Percentiles rank a stretch among this genome's conserved stretches.
Conservation (phyloP, 2,329 filamentous ascomycete species). For the Nigrospora oryzae region DNA sequence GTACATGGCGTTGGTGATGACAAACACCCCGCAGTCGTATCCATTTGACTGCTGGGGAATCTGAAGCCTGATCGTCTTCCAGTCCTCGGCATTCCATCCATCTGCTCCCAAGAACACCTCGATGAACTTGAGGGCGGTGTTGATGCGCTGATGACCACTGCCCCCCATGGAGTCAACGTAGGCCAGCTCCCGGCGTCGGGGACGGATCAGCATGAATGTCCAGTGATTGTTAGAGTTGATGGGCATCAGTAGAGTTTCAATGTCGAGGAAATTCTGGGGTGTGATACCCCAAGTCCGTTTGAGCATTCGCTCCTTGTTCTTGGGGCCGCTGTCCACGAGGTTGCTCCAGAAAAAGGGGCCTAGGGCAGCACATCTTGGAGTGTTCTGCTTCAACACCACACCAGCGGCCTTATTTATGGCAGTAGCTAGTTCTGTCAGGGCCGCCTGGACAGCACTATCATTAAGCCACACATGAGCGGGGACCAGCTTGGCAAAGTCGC, state of each 20-base stretch:
- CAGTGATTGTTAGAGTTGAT: conserved; percentile 60
- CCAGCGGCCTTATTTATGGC: conserved; percentile 50
- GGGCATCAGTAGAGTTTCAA: conserved; percentile 62
- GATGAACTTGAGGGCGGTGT: conserved; percentile 45
- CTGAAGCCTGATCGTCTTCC: conserved; percentile 40
- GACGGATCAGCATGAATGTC: conserved; percentile 62
- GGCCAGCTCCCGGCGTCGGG: conserved; percentile 49
- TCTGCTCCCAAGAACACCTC: conserved; percentile 40
- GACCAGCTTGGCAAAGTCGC: conserved; percentile 58
- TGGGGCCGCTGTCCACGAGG: conserved; percentile 37
- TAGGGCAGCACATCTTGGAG: conserved; percentile 54
- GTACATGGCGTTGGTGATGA: conserved; percentile 64
- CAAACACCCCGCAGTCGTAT: conserved; percentile 71
- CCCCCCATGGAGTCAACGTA: conserved; percentile 60
- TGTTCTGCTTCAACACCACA: conserved; percentile 33
- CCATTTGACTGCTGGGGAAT: conserved; percentile 56
- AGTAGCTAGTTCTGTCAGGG: conserved; percentile 51
- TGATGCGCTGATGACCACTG: conserved; percentile 29
- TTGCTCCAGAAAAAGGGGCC: conserved; percentile 59
- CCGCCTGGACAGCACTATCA: conserved; percentile 66
- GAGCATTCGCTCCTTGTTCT: conserved; percentile 43
- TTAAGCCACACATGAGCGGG: conserved; percentile 59
- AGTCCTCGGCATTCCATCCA: conserved; percentile 47
- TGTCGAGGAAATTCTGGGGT: conserved; percentile 52
- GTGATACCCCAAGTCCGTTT: conserved; percentile 46